phyloP scores from a whole-genome alignment of 345 rosid genomes.

The Eucalyptus lansdowneana region DNA sequence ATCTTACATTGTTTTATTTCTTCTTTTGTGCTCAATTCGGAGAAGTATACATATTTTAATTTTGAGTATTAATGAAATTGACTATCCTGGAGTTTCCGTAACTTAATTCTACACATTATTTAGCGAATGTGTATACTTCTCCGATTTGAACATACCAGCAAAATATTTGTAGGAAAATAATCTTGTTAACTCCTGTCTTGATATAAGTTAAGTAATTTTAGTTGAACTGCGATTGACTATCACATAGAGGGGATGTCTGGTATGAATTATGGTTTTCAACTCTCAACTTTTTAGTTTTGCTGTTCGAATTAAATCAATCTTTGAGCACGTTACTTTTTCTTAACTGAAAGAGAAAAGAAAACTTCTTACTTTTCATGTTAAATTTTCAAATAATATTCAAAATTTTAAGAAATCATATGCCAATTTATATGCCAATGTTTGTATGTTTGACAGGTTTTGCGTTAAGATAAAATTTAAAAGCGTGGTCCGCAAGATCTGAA shows the following conservation, averaged over 20 bases:
- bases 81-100: not conserved
- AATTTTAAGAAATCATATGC: not conserved
- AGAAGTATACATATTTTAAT: not conserved
- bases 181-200: not conserved
- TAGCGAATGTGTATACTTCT: not conserved
- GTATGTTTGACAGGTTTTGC: not conserved
- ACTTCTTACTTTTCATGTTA: not conserved
- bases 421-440: not conserved
- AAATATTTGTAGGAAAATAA: too few relatives aligned
- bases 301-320: not conserved
- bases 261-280: too few relatives aligned
- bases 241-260: not conserved
- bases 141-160: not conserved
- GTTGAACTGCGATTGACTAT: not conserved
- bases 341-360: not conserved
- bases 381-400: not conserved
- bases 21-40: not conserved
- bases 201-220: not conserved
- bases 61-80: not conserved
- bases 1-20: not conserved
- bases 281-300: not conserved
- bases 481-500: not conserved
- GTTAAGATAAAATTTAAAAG: not conserved
- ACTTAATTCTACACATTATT: not conserved
- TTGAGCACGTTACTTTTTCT: not conserved